Percentiles rank a stretch among this genome's conserved stretches.
Conservation (phyloP, 768 basidiomycete species). For the Kwoniella shandongensis region DNA sequence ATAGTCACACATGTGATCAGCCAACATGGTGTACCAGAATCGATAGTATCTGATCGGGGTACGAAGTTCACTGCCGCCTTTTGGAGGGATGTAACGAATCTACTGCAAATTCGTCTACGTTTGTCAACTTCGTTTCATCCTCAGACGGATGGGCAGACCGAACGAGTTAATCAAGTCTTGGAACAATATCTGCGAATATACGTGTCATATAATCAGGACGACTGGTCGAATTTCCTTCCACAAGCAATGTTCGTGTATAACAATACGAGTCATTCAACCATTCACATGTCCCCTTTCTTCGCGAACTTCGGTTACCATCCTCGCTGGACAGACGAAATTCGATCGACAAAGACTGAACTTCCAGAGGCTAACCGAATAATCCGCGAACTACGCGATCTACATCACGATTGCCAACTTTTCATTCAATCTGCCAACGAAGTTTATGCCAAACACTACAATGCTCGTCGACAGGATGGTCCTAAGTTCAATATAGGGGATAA, state of each 20-base stretch:
- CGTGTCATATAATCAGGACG: too few relatives aligned
- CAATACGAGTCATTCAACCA: slow-evolving; percentile 15
- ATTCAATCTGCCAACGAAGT: slow-evolving; percentile 32
- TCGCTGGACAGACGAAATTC: slow-evolving; percentile 1
- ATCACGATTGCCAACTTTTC: neutral
- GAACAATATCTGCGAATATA: too few relatives aligned
- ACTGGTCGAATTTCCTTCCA: slow-evolving; percentile 43
- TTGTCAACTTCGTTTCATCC: too few relatives aligned
- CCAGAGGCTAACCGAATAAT: neutral
- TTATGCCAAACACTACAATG: slow-evolving; percentile 46
- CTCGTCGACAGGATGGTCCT: slow-evolving; percentile 19
- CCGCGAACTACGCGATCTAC: slow-evolving; percentile 10
- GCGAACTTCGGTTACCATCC: slow-evolving; percentile 18
- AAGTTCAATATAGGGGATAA: slow-evolving; percentile 29
- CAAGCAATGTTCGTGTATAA: slow-evolving; percentile 30
- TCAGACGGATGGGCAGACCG: too few relatives aligned
- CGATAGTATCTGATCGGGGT: too few relatives aligned
- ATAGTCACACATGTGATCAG: too few relatives aligned
- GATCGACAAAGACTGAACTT: neutral
- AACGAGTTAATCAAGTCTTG: too few relatives aligned
- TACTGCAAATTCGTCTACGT: too few relatives aligned
- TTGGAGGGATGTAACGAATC: too few relatives aligned
- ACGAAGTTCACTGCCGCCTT: too few relatives aligned
- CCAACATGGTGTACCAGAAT: too few relatives aligned
- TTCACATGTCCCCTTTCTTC: slow-evolving; percentile 13